Percentiles rank a stretch among this genome's conserved stretches.
Evolutionary conservation across 2,329 filamentous ascomycete species (phyloP).

Genomic region (Emericellopsis cladophorae): DNA sequence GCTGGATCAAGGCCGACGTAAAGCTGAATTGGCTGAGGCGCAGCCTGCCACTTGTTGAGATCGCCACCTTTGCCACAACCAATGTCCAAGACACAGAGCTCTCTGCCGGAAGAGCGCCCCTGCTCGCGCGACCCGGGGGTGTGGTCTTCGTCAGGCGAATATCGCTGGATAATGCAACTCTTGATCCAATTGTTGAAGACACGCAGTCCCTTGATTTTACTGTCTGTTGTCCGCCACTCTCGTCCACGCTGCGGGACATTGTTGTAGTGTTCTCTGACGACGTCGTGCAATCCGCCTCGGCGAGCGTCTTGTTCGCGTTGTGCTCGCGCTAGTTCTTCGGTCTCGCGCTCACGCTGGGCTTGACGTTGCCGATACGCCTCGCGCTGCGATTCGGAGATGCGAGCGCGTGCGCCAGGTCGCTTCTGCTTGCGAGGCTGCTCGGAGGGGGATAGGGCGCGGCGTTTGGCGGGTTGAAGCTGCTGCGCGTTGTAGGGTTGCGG

Average conservation of each 20-base stretch:
- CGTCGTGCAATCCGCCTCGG: slow-evolving; percentile 51
- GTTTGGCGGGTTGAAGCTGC: slow-evolving; percentile 44
- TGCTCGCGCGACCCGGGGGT: slow-evolving; percentile 45
- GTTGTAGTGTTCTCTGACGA: slow-evolving; percentile 92
- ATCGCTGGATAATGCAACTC: slow-evolving; percentile 93
- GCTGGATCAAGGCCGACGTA: slow-evolving; percentile 94
- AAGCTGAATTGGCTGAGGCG: slow-evolving; percentile 78
- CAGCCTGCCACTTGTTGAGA: slow-evolving; percentile 88
- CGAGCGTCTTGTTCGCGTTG: slow-evolving; percentile 19
- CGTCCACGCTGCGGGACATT: slow-evolving; percentile 84
- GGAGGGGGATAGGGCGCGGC: slow-evolving; percentile 41
- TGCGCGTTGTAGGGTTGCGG: slow-evolving; percentile 50
- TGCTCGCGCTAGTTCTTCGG: slow-evolving; percentile 9
- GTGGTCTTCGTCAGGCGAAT: slow-evolving; percentile 70
- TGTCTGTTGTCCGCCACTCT: slow-evolving; percentile 90
- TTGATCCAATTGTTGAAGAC: slow-evolving; percentile 99
- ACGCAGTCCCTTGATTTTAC: slow-evolving; percentile 85
- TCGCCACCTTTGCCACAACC: slow-evolving; percentile 97
- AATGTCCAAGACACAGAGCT: slow-evolving; percentile 77
- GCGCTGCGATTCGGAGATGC: slow-evolving; percentile 54
- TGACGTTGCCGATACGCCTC: slow-evolving; percentile 54
- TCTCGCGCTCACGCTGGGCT: slow-evolving; percentile 39
- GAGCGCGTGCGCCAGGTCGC: slow-evolving; percentile 51
- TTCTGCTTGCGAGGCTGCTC: slow-evolving; percentile 52
- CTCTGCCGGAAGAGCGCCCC: slow-evolving; percentile 37